Conservation (phyloP, 2,329 filamentous ascomycete genomes). For the Aspergillus intermedius region DNA sequence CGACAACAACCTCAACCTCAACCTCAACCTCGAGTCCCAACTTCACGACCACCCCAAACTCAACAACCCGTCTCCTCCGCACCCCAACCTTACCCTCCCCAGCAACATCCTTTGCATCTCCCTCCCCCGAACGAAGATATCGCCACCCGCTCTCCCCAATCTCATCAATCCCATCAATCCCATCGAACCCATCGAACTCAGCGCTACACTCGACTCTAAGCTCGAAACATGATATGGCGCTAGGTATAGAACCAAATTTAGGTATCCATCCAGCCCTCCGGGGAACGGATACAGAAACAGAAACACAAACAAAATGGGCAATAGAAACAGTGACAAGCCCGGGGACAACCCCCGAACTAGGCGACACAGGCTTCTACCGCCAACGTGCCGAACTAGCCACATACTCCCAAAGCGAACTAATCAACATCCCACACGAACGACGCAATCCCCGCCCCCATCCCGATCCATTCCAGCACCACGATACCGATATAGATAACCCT, state of each 20-base stretch:
- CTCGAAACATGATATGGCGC: too few relatives aligned
- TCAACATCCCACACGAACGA: conserved; percentile 16
- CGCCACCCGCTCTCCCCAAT: neutral
- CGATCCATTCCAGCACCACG: too few relatives aligned
- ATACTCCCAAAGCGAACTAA: conserved; percentile 20
- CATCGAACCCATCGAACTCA: neutral
- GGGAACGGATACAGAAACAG: too few relatives aligned
- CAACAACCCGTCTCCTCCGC: neutral
- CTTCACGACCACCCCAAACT: neutral
- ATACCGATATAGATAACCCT: too few relatives aligned
- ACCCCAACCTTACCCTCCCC: neutral
- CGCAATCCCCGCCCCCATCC: neutral
- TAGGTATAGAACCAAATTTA: too few relatives aligned
- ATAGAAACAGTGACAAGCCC: neutral
- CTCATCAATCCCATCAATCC: neutral
- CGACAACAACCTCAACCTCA: neutral
- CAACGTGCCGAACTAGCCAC: conserved; percentile 20
- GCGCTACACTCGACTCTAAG: too few relatives aligned
- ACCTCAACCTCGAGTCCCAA: neutral
- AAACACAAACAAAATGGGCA: too few relatives aligned
- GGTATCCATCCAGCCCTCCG: too few relatives aligned
- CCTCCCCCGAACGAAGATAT: neutral
- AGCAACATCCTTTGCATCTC: neutral
- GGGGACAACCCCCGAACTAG: conserved; percentile 17
- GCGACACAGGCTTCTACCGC: conserved; percentile 23